Percentiles rank a stretch among this genome's conserved stretches.
These are phyloP conservation scores for Cornus kousa DNA, from an alignment of 148 eudicot genomes.

Conservation along the genomic window DNA sequence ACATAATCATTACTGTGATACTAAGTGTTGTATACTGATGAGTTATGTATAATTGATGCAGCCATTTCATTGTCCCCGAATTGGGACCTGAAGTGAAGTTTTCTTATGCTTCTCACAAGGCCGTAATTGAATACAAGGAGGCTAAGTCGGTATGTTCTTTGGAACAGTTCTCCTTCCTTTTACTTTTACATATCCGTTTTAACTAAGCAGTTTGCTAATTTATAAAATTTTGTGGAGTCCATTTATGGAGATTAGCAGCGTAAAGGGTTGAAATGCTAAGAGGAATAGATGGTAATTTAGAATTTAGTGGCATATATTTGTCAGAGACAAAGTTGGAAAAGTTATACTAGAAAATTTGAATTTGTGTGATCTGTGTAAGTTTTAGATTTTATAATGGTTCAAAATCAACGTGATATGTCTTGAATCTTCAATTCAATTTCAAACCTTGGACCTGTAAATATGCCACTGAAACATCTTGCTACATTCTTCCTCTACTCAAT, in stretches of 20 bases:
- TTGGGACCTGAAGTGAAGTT: conserved; percentile 71
- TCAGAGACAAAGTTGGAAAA: not conserved
- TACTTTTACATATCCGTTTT: not conserved
- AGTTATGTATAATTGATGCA: conserved; percentile 20
- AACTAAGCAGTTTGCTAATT: not conserved
- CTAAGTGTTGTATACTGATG: not conserved
- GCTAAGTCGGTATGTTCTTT: conserved; percentile 61
- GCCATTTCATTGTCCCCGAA: conserved; percentile 84
- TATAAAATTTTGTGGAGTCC: not conserved
- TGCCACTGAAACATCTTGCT: no score
- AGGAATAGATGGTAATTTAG: not conserved
- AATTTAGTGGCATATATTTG: no score
- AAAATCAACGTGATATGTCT: no score
- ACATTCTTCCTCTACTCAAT: no score
- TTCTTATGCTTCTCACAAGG: conserved; percentile 70
- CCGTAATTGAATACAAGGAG: conserved; percentile 70
- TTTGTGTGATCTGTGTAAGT: no score
- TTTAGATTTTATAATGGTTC: no score
- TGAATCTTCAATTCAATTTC: no score
- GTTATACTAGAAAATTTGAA: no score
- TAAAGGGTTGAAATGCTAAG: no score
- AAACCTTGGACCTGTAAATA: no score
- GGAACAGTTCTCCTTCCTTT: not conserved
- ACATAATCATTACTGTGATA: not conserved
- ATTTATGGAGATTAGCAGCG: not conserved